Percentiles rank a stretch among this genome's conserved stretches.
Conservation (phyloP, 1,284 basidiomycete genomes). For the Cutaneotrichosporon curvatum region DNA sequence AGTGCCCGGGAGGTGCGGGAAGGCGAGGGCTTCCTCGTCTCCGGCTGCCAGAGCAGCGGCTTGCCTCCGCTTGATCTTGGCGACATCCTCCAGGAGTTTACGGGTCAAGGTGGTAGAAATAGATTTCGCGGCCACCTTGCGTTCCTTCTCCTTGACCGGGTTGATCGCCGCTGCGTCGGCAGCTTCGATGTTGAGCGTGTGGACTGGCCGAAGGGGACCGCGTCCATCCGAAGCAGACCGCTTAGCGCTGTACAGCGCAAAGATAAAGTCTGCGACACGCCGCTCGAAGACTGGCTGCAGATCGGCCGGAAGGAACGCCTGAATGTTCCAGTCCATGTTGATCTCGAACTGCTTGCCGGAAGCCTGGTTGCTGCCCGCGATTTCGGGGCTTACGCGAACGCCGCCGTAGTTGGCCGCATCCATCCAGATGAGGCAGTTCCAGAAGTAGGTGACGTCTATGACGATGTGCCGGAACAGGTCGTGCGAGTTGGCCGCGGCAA, state of each 20-base stretch:
- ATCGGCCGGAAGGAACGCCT: conserved; percentile 77
- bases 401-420: conserved; percentile 91
- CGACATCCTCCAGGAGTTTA: conserved; percentile 66
- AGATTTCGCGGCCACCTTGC: conserved; percentile 62
- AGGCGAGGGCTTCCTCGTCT: conserved; percentile 57
- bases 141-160: conserved; percentile 61
- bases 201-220: conserved; percentile 67
- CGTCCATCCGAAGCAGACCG: conserved; percentile 56
- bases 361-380: conserved; percentile 27
- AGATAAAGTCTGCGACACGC: conserved; percentile 74
- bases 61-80: conserved; percentile 60
- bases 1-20: conserved; percentile 76
- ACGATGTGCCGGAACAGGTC: conserved; percentile 93
- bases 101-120: conserved; percentile 76
- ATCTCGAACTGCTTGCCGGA: conserved; percentile 47
- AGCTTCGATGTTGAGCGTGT: conserved; percentile 51
- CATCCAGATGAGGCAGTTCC: conserved; percentile 94
- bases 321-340: conserved; percentile 94
- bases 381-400: conserved; percentile 64
- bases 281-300: conserved; percentile 72
- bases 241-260: conserved; percentile 72
- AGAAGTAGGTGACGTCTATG: conserved; percentile 80
- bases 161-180: conserved; percentile 51
- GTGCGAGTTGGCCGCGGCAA: conserved; percentile 84
- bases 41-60: conserved; percentile 56